These are phyloP conservation scores for Aureobasidium pullulans DNA, from an alignment of 2,329 filamentous ascomycete species.

Conservation along the genomic window DNA sequence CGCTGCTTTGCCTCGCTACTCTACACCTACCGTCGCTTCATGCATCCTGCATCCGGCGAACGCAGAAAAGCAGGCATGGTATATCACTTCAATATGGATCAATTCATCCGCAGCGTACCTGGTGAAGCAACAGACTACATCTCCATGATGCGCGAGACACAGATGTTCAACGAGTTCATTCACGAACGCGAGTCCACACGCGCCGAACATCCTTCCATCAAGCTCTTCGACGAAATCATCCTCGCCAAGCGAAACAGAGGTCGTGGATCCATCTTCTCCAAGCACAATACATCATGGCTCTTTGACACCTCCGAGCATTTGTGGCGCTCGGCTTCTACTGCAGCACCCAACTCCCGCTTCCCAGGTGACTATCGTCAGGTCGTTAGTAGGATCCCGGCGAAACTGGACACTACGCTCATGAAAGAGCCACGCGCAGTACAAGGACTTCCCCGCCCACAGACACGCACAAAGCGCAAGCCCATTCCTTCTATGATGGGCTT, in stretches of 20 bases:
- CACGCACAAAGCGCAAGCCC: constrained; percentile 43
- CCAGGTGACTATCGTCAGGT: constrained; percentile 48
- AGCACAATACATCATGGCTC: constrained; percentile 55
- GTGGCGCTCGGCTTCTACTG: constrained; percentile 61
- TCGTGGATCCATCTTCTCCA: constrained; percentile 57
- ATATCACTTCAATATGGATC: constrained; percentile 60
- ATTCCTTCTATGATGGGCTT: constrained; percentile 36
- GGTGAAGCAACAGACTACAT: constrained; percentile 59
- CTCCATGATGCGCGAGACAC: constrained; percentile 55
- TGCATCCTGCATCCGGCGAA: constrained; percentile 51
- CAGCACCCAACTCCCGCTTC: constrained; percentile 47
- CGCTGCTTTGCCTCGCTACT: constrained; percentile 62
- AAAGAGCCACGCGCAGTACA: constrained; percentile 86
- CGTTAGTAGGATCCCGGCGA: constrained; percentile 61
- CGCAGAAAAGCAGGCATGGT: constrained; percentile 55
- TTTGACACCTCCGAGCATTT: constrained; percentile 69
- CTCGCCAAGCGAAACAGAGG: constrained; percentile 68
- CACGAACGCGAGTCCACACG: constrained; percentile 67
- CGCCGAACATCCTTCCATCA: constrained; percentile 56
- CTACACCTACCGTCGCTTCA: constrained; percentile 60
- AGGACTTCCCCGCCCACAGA: constrained; percentile 61
- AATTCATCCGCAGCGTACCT: constrained; percentile 57
- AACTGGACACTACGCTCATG: constrained; percentile 80
- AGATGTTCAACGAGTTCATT: constrained; percentile 76
- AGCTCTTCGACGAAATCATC: constrained; percentile 78